Evolutionary conservation across 495 filamentous ascomycete species (phyloP).

Genomic region (Aspergillus saccharolyticus): DNA sequence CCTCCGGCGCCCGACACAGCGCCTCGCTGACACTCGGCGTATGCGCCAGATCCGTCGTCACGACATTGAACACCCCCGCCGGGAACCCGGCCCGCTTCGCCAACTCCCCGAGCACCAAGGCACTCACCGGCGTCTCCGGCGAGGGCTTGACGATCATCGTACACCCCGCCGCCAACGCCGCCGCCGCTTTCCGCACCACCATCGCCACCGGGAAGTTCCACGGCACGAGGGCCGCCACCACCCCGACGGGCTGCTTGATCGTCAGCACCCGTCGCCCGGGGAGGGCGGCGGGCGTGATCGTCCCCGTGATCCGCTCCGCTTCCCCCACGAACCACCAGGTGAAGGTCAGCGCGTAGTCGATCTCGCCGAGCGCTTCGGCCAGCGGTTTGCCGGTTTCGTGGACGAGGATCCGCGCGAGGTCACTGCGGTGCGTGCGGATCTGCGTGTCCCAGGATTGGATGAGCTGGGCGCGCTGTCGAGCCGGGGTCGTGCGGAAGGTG

Average conservation of each 20-base stretch:
- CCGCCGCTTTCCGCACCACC: conserved; percentile 63
- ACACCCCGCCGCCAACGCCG: conserved; percentile 68
- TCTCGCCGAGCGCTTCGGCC: conserved; percentile 52
- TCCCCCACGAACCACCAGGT: conserved; percentile 65
- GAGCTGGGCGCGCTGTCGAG: conserved; percentile 56
- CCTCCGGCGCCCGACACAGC: conserved; percentile 57
- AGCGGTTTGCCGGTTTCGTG: conserved; percentile 63
- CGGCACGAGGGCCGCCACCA: conserved; percentile 59
- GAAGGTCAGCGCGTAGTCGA: conserved; percentile 57
- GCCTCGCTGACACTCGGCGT: conserved; percentile 60
- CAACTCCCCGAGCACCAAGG: conserved; percentile 48
- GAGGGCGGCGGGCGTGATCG: conserved; percentile 48
- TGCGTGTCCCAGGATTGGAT: conserved; percentile 56
- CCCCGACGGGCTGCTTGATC: conserved; percentile 65
- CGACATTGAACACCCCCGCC: conserved; percentile 50
- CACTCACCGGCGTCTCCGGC: conserved; percentile 55
- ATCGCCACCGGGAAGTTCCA: conserved; percentile 65
- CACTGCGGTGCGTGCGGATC: conserved; percentile 46
- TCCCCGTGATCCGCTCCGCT: conserved; percentile 64
- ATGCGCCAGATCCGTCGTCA: conserved; percentile 55
- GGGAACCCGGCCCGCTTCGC: conserved; percentile 52
- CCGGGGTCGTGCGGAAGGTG: conserved; percentile 55
- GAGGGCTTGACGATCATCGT: conserved; percentile 60
- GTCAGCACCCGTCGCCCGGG: conserved; percentile 63
- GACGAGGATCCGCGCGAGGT: conserved; percentile 55